Percentiles rank a stretch among this genome's conserved stretches.
Conservation (phyloP, 2,329 filamentous ascomycete species). For the Botryotinia narcissicola region DNA sequence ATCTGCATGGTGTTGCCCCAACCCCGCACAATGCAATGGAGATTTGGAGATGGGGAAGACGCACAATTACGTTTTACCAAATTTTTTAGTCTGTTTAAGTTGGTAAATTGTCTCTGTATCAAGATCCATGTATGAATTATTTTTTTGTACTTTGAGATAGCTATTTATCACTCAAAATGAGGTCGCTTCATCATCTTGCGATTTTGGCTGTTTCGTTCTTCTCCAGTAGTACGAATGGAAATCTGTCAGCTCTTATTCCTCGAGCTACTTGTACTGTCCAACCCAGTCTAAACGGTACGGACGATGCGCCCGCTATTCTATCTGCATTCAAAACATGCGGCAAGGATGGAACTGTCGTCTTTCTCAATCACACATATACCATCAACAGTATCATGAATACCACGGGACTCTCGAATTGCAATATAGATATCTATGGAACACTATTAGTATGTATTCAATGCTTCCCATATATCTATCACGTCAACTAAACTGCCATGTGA, state of each 20-base stretch:
- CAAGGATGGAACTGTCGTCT: constrained; percentile 42
- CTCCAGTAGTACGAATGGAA: not conserved
- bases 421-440: constrained; percentile 52
- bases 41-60: not conserved
- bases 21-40: not conserved
- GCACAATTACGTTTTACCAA: not conserved
- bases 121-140: not conserved
- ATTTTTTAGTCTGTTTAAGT: not conserved
- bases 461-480: constrained; percentile 42
- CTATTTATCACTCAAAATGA: not conserved
- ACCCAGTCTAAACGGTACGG: constrained; percentile 7
- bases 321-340: constrained; percentile 44
- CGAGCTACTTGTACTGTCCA: constrained; percentile 7
- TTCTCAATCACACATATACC: constrained; percentile 45
- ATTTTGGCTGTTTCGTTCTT: not conserved
- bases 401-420: constrained; percentile 43
- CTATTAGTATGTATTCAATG: constrained; percentile 38
- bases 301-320: constrained; percentile 41
- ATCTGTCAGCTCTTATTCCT: not conserved
- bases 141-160: not conserved
- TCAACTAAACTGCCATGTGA: not conserved
- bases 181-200: not conserved
- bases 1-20: not conserved
- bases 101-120: not conserved
- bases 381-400: constrained; percentile 47